Conservation (phyloP, 2,329 filamentous ascomycete species). For the Apiospora arundinis region DNA sequence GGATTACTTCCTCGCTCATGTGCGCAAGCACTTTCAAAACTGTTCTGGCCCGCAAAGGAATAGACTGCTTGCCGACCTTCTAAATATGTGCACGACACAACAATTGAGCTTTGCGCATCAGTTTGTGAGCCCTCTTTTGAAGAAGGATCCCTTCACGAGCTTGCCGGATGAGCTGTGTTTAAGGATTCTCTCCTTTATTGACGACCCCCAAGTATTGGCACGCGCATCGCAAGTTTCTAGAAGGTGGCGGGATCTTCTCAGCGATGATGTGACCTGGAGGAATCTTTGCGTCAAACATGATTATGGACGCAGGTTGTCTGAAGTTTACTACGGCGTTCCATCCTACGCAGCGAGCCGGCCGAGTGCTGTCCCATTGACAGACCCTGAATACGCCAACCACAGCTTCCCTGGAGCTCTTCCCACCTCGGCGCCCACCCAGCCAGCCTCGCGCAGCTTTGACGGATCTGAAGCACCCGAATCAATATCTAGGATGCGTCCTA, state of each 20-base stretch:
- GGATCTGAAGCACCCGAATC: background rate
- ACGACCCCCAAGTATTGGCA: conserved; percentile 92
- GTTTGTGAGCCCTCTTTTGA: conserved; percentile 91
- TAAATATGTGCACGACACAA: conserved; percentile 94
- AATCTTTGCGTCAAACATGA: conserved; percentile 95
- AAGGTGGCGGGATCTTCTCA: conserved; percentile 90
- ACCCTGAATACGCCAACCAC: conserved; percentile 43
- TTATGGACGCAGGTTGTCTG: conserved; percentile 69
- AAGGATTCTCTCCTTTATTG: conserved; percentile 91
- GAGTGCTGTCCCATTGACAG: conserved; percentile 40
- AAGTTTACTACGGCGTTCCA: conserved; percentile 48
- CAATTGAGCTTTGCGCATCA: conserved; percentile 95
- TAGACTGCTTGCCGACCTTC: conserved; percentile 81
- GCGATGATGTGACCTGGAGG: conserved; percentile 98
- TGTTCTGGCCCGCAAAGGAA: conserved; percentile 79
- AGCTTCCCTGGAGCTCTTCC: conserved; percentile 54
- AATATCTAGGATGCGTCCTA: conserved; percentile 52
- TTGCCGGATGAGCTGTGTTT: conserved; percentile 93
- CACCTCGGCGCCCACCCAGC: conserved; percentile 29
- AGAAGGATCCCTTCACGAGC: conserved; percentile 94
- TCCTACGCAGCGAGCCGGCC: conserved; percentile 40
- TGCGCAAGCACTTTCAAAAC: conserved; percentile 80
- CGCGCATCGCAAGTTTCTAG: conserved; percentile 95
- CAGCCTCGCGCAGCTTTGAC: conserved; percentile 23
- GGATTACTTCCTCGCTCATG: conserved; percentile 80